Evolutionary conservation across 1,284 basidiomycete genomes (phyloP), one percentile per base, ranked within the genome.

Genomic region (Heterobasidion occidentale): DNA sequence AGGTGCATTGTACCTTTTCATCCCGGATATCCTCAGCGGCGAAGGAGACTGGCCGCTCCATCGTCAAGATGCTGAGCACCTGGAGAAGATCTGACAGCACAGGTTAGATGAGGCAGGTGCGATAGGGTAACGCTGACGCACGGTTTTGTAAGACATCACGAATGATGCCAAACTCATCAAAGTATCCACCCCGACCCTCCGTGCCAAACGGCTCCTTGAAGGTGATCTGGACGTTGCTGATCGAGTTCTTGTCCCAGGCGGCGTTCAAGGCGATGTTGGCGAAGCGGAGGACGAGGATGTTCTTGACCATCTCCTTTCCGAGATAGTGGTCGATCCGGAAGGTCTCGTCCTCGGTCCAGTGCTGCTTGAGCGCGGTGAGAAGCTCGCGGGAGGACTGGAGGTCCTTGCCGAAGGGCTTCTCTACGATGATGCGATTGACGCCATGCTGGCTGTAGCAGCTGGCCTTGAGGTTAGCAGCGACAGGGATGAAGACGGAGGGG

Each of bases 291-390:
- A 97, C 92, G 60, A 98, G 88, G 57, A 98, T 71, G 72, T 98
- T 98, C 80, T 98, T 98, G 70, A 97, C 91, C 94, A 98, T 98
- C 79, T 98, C 94, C 77, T 98, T 98, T 60, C 94, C 94, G 56
- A 98, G 87, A 72, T 98, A 98, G 70, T 98, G 94, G 73, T 98
- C 94, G 69, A 98, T 98, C 60, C 94, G 90, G 84, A 92, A 98
- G 9, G 94, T 98, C 77, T 98, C 94, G 49, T 96, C 91, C 73
- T 98, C 94, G 5, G 80, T 78, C 94, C 94, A 98, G 63, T 92
- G 84, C 63, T 85, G 70, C 75, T 94, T 95, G 70, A 98, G 78
- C 11, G 85, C 77, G 44, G 74, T 70, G 62, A 97, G 83, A 61
- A 98, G 86, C 62, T 84, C 80, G 50, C 90, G 82, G 58, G 88